Base-by-base conservation (phyloP, 164 flowering plant genomes). In the Annona cherimola region DNA sequence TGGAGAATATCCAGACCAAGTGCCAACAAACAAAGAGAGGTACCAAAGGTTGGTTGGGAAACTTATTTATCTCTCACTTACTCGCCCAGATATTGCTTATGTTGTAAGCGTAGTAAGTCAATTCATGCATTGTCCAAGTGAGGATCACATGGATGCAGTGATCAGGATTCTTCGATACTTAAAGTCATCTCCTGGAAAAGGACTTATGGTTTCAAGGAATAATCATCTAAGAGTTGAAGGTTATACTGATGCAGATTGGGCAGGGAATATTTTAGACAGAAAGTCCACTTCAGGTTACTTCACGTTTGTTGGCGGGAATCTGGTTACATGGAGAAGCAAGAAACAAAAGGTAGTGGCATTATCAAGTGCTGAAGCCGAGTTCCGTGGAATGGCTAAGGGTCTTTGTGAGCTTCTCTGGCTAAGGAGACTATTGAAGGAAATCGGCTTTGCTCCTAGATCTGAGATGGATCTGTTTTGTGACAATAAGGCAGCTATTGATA, bases 371-470 rank as follows among this genome's bases (percentile, higher is more conserved):
- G 70, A 68, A 45, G 61, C 70, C 18, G 43, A 50, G 63, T 69
- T 57, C 41, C 44, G 61, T 45, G 74, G 74, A 16, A 71, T 71
- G 68, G 74, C 74, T 46, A 71, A 71, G n/a, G 74, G 74, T 16
- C 44, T 64, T 20, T 71, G 68, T 64, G 68, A 71, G 11, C 68
- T 71, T 45, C 61, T 71, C 41, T 71, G 68, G 69, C 68, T 63
- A 63, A 14, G 55, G 61, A 70, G 42, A 61, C 19, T 61, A 61
- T 61, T 61, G 61, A 70, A 54, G 3, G 42, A 70, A 39, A 71
- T n/a, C n/a, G n/a, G n/a, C n/a, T n/a, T n/a, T n/a, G n/a, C n/a
- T n/a, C n/a, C n/a, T n/a, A n/a, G n/a, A 46, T 45, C 40, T 18
- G 41, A 64, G 61, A 71, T 71, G 73, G 61, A 71, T 59, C 19